phyloP scores from a whole-genome alignment of 1,284 basidiomycete species.

The Athelia sp. region DNA sequence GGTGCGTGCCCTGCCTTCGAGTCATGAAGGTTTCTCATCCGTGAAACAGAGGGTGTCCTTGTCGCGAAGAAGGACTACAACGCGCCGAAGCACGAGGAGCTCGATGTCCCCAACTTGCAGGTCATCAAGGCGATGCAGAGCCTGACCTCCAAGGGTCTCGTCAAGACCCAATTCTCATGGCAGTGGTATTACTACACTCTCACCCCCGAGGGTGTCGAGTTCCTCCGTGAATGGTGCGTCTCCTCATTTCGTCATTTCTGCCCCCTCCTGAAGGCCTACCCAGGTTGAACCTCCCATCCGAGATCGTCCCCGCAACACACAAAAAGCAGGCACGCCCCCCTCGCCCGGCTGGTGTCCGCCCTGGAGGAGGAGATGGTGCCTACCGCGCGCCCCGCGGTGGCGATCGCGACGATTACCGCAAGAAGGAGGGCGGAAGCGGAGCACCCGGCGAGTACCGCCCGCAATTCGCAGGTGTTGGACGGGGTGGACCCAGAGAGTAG shows the following conservation, averaged over 20 bases:
- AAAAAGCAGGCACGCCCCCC: constrained; percentile 84
- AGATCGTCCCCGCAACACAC: constrained; percentile 94
- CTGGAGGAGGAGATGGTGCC: constrained; percentile 63
- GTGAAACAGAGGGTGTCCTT: constrained; percentile 85
- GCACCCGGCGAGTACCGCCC: constrained; percentile 81
- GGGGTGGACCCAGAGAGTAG: constrained; percentile 69
- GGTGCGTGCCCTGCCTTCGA: constrained; percentile 48
- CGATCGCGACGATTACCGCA: constrained; percentile 88
- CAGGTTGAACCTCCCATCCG: constrained; percentile 87
- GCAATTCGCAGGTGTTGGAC: constrained; percentile 82
- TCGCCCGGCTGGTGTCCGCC: constrained; percentile 70
- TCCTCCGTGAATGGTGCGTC: constrained; percentile 86
- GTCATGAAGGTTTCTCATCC: background rate
- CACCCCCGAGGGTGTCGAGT: constrained; percentile 93
- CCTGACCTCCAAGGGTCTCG: constrained; percentile 91
- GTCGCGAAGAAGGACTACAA: constrained; percentile 99
- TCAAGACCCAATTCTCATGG: constrained; percentile 98
- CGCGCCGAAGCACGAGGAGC: constrained; percentile 94
- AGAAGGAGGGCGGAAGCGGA: constrained; percentile 71
- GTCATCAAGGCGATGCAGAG: constrained; percentile 99
- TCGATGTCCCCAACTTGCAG: constrained; percentile 95
- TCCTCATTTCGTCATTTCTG: background rate
- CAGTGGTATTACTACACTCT: constrained; percentile 95
- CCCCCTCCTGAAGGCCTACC: background rate
- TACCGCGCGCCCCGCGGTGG: constrained; percentile 82